Conservation (phyloP, 192 early-diverging fungal species). For the Backusella luteola region DNA sequence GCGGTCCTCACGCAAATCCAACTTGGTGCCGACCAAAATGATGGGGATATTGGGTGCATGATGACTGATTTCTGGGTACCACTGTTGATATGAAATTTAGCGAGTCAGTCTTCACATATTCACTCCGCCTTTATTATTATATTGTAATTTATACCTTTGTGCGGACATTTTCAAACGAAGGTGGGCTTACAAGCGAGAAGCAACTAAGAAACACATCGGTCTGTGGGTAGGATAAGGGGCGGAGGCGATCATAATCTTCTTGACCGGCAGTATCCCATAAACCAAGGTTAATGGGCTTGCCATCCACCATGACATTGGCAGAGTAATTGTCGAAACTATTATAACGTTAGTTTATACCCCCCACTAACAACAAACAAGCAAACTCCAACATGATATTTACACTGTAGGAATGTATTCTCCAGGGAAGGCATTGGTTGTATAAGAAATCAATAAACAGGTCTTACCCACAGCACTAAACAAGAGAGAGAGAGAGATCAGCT, state of each 20-base stretch:
- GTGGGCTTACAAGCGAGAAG: slow-evolving; percentile 31
- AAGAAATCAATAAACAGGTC: slow-evolving; percentile 96
- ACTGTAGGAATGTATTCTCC: slow-evolving; percentile 99
- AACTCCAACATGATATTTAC: slow-evolving; percentile 52
- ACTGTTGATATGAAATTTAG: slow-evolving; percentile 63
- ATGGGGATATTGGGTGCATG: slow-evolving; percentile 83
- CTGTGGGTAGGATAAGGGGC: slow-evolving; percentile 91
- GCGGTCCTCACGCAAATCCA: slow-evolving; percentile 85
- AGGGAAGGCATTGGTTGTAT: slow-evolving; percentile 99
- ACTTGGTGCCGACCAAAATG: slow-evolving; percentile 91
- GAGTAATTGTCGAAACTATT: slow-evolving; percentile 91
- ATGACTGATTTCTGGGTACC: slow-evolving; percentile 86
- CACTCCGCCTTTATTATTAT: not conserved
- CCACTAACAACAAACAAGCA: too few relatives aligned
- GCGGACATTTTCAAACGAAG: slow-evolving; percentile 30
- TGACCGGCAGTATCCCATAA: slow-evolving; percentile 94
- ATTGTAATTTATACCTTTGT: slow-evolving; percentile 20
- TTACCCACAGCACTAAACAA: slow-evolving; percentile 81
- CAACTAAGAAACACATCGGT: slow-evolving; percentile 46
- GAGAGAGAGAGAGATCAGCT: not conserved
- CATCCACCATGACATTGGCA: slow-evolving; percentile 94
- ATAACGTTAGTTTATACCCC: not conserved
- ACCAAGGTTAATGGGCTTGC: slow-evolving; percentile 89
- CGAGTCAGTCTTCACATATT: not conserved
- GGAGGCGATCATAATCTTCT: slow-evolving; percentile 91